Evolutionary conservation across 768 basidiomycete species (phyloP), one percentile per base, ranked within the genome.

Genomic region (Suillus fuscotomentosus): DNA sequence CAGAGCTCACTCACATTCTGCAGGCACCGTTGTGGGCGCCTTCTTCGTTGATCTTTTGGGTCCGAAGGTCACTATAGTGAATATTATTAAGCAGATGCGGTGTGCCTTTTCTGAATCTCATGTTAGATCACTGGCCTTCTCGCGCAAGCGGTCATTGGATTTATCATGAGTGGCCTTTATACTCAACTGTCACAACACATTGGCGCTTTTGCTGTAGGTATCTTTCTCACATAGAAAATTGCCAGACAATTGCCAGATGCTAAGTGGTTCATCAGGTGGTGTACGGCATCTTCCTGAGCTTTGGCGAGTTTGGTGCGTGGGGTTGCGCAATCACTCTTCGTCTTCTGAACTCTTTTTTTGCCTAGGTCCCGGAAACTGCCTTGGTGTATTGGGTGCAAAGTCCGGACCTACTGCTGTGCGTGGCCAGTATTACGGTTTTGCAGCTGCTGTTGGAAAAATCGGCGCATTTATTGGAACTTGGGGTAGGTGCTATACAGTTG

Each of bases 151-250:
- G 59, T 91, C 66, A 79, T 92, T 56, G 92, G 96, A 7, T 97
- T 97, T 78, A 85, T 94, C 74, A 92, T 98, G 89, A 91, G 91
- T 66, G 96, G 93, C 1, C 78, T 87, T 22, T 97, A 96, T 77
- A 70, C 66, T 31, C 78, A 81, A 76, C 79, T 95, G 61, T 83
- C 83, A 14, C 70, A 79, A 4, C 81, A 92, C 66, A 82, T 94
- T 60, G 91, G 77, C n/a, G 92, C 81, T 8, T 95, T 93, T 66
- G 89, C 91, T 38, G 89, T 88, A 66, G 68, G 84, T 76, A 34
- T 17, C 38, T 47, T 51, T 22, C 13, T 31, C 14, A 3, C 24
- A 24, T 17, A 62, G n/a, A n/a, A n/a, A n/a, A n/a, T n/a, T n/a
- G n/a, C n/a, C n/a, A n/a, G 8, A 38, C 39, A 10, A 13, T 27